phyloP scores from a whole-genome alignment of 177 flowering plant genomes.

The Vitis hybrid region DNA sequence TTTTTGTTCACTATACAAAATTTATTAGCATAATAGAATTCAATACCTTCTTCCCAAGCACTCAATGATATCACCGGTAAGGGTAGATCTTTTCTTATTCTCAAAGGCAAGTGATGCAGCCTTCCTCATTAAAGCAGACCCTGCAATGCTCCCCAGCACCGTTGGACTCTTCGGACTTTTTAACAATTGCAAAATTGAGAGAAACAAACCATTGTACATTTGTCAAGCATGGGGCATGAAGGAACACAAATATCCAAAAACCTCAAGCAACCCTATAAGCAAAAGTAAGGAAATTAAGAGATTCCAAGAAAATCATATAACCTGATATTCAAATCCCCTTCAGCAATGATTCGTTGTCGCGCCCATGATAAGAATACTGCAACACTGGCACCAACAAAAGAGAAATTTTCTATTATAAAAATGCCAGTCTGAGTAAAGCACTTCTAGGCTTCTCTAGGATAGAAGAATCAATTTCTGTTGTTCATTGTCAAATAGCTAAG shows the following conservation, averaged over 20 bases:
- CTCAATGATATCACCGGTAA: conserved; percentile 88
- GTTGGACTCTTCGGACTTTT: conserved; percentile 57
- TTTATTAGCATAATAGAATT: not conserved
- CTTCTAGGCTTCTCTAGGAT: not conserved
- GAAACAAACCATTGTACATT: not conserved
- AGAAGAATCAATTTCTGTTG: not conserved
- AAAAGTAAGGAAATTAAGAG: not conserved
- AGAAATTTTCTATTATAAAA: not conserved
- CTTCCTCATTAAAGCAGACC: conserved; percentile 72
- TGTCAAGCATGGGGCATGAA: not conserved
- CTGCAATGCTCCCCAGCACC: conserved; percentile 88
- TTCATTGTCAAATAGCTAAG: not conserved
- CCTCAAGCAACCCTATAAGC: not conserved
- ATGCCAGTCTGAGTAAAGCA: not conserved
- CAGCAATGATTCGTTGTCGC: conserved; percentile 35
- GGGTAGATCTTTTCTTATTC: conserved; percentile 76
- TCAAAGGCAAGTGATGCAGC: conserved; percentile 87
- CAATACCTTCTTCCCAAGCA: conserved; percentile 77
- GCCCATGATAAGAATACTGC: conserved; percentile 94
- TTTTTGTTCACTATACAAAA: not conserved
- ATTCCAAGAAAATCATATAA: conserved; percentile 13
- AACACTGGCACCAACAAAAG: conserved; percentile 53
- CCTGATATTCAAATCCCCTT: conserved; percentile 41
- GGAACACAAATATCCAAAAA: not conserved
- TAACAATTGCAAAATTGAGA: not conserved